A percentile compares a stretch with the other conserved stretches of the same genome.
phyloP scores from a whole-genome alignment of 2,329 filamentous ascomycete species.

The Xylariaceae sp. region DNA sequence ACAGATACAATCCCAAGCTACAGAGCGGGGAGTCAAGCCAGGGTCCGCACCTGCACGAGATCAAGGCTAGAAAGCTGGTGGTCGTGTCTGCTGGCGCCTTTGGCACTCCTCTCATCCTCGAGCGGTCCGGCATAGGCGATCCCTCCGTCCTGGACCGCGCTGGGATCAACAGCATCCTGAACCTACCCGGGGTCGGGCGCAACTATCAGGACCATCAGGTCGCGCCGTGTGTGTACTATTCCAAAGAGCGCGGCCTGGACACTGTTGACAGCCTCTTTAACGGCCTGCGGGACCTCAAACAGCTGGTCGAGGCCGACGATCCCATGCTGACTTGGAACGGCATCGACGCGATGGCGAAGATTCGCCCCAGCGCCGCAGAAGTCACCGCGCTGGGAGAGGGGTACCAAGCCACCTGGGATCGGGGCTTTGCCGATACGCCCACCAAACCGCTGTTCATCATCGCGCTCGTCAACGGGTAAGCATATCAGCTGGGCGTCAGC shows the following conservation, averaged over 20 bases:
- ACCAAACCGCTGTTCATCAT: conserved; percentile 28
- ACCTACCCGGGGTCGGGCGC: conserved; percentile 11
- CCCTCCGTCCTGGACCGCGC: conserved; percentile 13
- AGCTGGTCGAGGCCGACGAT: conserved; percentile 9
- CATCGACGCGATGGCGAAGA: conserved; percentile 10
- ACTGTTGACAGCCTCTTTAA: conserved; percentile 7
- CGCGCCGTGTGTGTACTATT: conserved; percentile 34
- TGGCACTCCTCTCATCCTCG: conserved; percentile 4
- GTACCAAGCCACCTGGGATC: conserved; percentile 2
- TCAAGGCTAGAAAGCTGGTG: conserved; percentile 41
- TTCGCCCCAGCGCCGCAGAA: conserved; percentile 11
- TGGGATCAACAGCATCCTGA: conserved; percentile 17
- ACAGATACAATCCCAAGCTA: conserved; percentile 33
- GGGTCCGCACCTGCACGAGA: conserved; percentile 35
- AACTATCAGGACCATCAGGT: conserved; percentile 44
- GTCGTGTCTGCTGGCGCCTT: conserved; percentile 6
- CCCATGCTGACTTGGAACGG: conserved; percentile 15
- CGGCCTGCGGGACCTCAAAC: conserved; percentile 3
- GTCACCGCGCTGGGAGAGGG: conserved; percentile 1
- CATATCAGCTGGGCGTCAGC: too few species aligned
- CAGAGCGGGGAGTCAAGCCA: too few species aligned
- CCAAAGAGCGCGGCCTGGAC: conserved; percentile 8
- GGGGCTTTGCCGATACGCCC: conserved; percentile 1
- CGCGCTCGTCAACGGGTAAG: conserved; percentile 7
- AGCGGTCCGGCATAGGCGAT: conserved; percentile 6